Evolutionary conservation across 2,329 filamentous ascomycete species (phyloP), one percentile per base, ranked within the genome.

Genomic region (Beauveria rudraprayagi): DNA sequence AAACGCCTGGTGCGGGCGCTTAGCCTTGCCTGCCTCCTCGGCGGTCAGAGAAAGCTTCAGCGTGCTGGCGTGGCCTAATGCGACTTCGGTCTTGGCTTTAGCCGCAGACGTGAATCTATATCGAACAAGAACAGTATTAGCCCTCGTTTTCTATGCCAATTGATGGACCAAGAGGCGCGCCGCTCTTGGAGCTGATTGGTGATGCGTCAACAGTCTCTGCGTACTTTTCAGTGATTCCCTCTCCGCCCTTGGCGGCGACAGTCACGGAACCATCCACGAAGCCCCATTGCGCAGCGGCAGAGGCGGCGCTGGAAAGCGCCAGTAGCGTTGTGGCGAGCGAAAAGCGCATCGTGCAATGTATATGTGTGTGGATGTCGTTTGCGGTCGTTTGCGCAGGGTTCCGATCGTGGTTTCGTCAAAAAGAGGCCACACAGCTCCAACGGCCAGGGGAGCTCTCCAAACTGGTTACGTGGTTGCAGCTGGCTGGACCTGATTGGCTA

Each of bases 1-100:
- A 78, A 97, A 97, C 6, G 92, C 92, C 76, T 99, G 94, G 76
- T 99, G 94, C 67, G 94, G 91, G 66, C 90, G 86, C 80, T 92
- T 93, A 52, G 84, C 82, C 67, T 86, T 87, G 75, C 86, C 86
- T 71, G 84, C 87, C 70, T 96, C 91, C 72, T 89, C 88, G 9
- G 91, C 83, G 40, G 91, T 96, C 69, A 99, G 78, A 66, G 86
- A 76, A 66, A 99, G 78, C 78, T 94, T 96, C 70, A 97, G 79
- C 47, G 86, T 85, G 71, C 95, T 92, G 59, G 83, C 73, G 59
- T 81, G 75, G 64, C 85, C 84, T 64, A 97, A 79, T 11, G 80
- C 74, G 47, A 97, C 72, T 14, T 86, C 76, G 55, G 84, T 84
- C 57, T 83, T 76, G 64, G 92, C 79, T 19, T 85, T 82, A 9